Conservation (phyloP, 371 early-diverging fungal species). For the Rhizopus delemar region DNA sequence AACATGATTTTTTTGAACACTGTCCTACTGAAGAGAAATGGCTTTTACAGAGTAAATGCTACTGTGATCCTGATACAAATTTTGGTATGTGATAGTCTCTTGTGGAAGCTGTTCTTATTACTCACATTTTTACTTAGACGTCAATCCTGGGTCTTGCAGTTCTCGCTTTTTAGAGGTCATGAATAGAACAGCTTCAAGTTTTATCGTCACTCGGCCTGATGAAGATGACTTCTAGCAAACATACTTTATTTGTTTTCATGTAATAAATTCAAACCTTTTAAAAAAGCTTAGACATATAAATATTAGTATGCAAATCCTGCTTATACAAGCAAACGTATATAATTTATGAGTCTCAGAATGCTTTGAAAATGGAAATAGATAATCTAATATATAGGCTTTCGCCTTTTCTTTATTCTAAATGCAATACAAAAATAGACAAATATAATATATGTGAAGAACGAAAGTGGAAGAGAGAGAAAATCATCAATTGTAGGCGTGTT, state of each 20-base stretch:
- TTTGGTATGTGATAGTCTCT: slow-evolving; percentile 31
- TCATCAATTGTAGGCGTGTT: background rate
- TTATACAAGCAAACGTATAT: too few relatives aligned
- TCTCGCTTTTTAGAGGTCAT: slow-evolving; percentile 27
- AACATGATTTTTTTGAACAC: slow-evolving; percentile 68
- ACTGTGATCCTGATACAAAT: slow-evolving; percentile 49
- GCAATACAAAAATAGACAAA: background rate
- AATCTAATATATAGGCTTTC: too few relatives aligned
- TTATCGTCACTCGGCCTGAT: slow-evolving; percentile 30
- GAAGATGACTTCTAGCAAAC: slow-evolving; percentile 4
- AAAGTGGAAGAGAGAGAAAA: background rate
- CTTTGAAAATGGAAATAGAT: too few relatives aligned
- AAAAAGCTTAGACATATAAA: too few relatives aligned
- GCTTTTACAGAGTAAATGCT: slow-evolving; percentile 51
- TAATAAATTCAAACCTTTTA: too few relatives aligned
- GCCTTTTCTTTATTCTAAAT: too few relatives aligned
- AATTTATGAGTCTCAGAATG: too few relatives aligned
- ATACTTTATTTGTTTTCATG: too few relatives aligned
- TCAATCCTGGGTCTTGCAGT: slow-evolving; percentile 31
- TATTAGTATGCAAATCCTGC: too few relatives aligned
- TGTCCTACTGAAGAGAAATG: slow-evolving; percentile 62
- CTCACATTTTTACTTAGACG: slow-evolving; percentile 7
- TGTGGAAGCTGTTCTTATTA: background rate
- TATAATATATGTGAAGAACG: background rate
- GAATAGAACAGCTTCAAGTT: slow-evolving; percentile 28